phyloP scores from a whole-genome alignment of 139 green algal species.

The Chlamydomonas sp. region DNA sequence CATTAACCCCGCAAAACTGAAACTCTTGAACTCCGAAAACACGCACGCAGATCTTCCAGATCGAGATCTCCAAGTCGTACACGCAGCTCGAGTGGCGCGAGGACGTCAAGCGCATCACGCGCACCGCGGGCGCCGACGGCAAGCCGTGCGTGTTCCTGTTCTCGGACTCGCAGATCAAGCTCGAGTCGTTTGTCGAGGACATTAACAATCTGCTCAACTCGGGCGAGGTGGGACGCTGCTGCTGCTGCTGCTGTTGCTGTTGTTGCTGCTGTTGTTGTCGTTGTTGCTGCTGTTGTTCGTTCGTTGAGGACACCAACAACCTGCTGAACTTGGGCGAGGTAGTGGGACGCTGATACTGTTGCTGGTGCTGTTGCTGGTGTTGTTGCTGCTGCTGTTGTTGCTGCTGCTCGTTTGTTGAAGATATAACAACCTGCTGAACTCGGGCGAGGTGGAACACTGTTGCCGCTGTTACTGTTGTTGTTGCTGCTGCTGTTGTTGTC shows the following conservation, averaged over 20 bases:
- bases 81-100: constrained; percentile 59
- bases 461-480: too few relatives aligned
- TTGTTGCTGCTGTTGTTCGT: too few relatives aligned
- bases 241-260: too few relatives aligned
- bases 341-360: too few relatives aligned
- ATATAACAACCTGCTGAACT: constrained; percentile 84
- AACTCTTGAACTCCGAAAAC: too few relatives aligned
- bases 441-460: constrained; percentile 47
- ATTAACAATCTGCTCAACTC: constrained; percentile 80
- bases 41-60: constrained; percentile 64
- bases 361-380: too few relatives aligned
- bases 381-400: too few relatives aligned
- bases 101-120: constrained; percentile 60
- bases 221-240: constrained; percentile 48
- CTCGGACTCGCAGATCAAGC: constrained; percentile 50
- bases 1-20: too few relatives aligned
- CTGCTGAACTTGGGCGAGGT: too few relatives aligned
- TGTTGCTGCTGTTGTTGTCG: too few relatives aligned
- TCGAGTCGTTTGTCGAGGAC: constrained; percentile 73
- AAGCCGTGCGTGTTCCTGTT: constrained; percentile 53
- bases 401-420: constrained; percentile 73
- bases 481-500: too few relatives aligned
- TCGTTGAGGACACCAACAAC: too few relatives aligned
- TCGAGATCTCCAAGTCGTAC: constrained; percentile 75
- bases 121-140: constrained; percentile 45